Percentiles rank a stretch among this genome's conserved stretches.
phyloP scores from a whole-genome alignment of 2,329 filamentous ascomycete species.

The Aspergillus japonicus region DNA sequence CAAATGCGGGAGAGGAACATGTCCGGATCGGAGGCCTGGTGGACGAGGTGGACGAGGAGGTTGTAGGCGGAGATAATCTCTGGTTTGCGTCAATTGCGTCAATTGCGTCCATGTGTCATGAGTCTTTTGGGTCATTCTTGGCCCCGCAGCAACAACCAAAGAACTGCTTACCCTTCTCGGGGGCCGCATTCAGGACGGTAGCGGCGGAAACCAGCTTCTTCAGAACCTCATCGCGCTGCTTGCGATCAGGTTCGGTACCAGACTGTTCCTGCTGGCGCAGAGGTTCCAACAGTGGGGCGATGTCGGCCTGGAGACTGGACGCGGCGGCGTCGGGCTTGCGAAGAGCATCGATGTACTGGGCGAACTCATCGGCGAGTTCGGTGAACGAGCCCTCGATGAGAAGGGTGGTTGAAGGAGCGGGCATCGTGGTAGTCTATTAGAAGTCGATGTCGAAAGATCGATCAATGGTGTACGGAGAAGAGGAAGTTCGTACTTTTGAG shows the following conservation, averaged over 20 bases:
- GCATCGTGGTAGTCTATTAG: conserved; percentile 46
- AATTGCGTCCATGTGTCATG: conserved; percentile 21
- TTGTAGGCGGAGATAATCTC: conserved; percentile 97
- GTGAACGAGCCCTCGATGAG: conserved; percentile 88
- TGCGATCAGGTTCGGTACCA: conserved; percentile 53
- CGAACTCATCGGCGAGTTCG: conserved; percentile 91
- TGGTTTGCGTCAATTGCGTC: conserved; percentile 34
- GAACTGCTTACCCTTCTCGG: conserved; percentile 69
- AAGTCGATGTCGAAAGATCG: not conserved
- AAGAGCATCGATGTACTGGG: conserved; percentile 84
- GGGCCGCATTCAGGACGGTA: conserved; percentile 72
- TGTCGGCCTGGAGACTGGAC: conserved; percentile 56
- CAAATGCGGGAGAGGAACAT: conserved; percentile 86
- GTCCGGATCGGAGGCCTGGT: conserved; percentile 79
- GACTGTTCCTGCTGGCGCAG: conserved; percentile 55
- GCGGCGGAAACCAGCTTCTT: conserved; percentile 86
- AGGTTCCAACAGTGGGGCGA: conserved; percentile 66
- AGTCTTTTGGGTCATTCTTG: conserved; percentile 10
- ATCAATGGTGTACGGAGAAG: not conserved
- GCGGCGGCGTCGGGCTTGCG: conserved; percentile 63
- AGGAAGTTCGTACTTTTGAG: conserved; percentile 10
- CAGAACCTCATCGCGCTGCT: conserved; percentile 77
- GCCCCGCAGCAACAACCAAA: not conserved
- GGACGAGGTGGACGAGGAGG: conserved; percentile 87
- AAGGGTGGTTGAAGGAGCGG: conserved; percentile 61